Evolutionary conservation across 1,139 yeast species (phyloP), one percentile per base, ranked within the genome.

Genomic region (Sugiyamaella xylanicola): DNA sequence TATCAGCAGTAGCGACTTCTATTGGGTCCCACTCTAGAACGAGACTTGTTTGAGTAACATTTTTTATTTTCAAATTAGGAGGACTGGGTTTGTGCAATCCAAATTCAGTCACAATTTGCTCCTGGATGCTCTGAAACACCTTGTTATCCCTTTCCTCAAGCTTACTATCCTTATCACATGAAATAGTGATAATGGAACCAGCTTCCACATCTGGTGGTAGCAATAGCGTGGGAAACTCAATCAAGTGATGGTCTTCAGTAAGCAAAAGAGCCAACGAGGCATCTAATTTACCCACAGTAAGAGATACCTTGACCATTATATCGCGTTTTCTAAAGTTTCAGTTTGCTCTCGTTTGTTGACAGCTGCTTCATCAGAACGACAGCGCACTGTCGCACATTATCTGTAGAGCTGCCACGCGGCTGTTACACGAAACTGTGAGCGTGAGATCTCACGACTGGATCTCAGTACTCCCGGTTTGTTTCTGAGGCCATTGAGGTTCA

Each of bases 251-350:
- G 71, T 92, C 97, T 58, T 87, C 83, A 22, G 99, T 92, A 48
- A 95, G 81, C 48, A 93, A 77, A 52, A 93, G 77, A 29, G 99
- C 98, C 71, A 93, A 78, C 1, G 97, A 91, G 20, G 98, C 97
- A 71, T 93, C 99, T 53, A 93, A 78, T 74, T 92, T 92, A 48
- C 99, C 99, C 16, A 93, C 98, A 0, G 98, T 92, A 51, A 93
- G 79, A 46, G 96, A 86, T 11, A 92, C 97, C 72, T 86, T 90
- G 50, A 87, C 93, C 91, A 86, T 86, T 45, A 41, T 51, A 16
- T 15, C 44, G n/a, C 21, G n/a, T 4, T 40, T 4, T 40, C n/a
- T 5, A 25, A 25, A 4, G 43, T 36, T 15, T 35, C 16, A 13
- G 4, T 17, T 19, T 15, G 3, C 13, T 42, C 29, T 22, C 27